These are phyloP conservation scores for Talaromyces stipitatus DNA, from an alignment of 495 filamentous ascomycete species.

Conservation along the genomic window DNA sequence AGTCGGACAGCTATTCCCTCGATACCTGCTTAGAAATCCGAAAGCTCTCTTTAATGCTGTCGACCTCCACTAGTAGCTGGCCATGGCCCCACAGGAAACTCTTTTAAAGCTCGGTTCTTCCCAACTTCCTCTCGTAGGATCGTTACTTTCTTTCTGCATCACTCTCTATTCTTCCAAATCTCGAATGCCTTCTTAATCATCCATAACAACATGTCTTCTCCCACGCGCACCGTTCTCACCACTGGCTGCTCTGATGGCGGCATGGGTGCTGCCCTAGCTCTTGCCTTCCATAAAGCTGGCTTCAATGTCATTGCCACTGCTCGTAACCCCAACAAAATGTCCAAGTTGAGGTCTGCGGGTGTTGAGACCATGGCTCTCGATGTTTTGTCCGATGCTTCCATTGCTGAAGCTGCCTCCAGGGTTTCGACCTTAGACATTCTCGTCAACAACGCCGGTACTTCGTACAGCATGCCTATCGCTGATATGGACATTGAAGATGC, in stretches of 20 bases:
- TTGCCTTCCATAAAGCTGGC: conserved; percentile 38
- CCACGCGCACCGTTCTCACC: conserved; percentile 30
- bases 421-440: conserved; percentile 35
- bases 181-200: background rate
- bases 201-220: background rate
- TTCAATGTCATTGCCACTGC: conserved; percentile 51
- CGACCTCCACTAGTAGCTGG: background rate
- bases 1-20: background rate
- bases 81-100: background rate
- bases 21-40: background rate
- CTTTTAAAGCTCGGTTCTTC: background rate
- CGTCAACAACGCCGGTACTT: conserved; percentile 49
- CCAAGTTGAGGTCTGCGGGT: conserved; percentile 10
- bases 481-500: conserved; percentile 39
- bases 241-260: conserved; percentile 44
- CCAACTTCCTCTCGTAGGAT: background rate
- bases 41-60: background rate
- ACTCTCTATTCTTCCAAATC: background rate
- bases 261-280: conserved; percentile 48
- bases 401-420: conserved; percentile 20
- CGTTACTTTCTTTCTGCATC: background rate
- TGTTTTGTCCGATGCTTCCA: conserved; percentile 32
- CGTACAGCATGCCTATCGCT: conserved; percentile 32
- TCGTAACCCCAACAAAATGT: conserved; percentile 35
- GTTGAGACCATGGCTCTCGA: conserved; percentile 44